Evolutionary conservation across 192 early-diverging fungal genomes (phyloP), one percentile per base, ranked within the genome.

Genomic region (Allomyces macrogynus): DNA sequence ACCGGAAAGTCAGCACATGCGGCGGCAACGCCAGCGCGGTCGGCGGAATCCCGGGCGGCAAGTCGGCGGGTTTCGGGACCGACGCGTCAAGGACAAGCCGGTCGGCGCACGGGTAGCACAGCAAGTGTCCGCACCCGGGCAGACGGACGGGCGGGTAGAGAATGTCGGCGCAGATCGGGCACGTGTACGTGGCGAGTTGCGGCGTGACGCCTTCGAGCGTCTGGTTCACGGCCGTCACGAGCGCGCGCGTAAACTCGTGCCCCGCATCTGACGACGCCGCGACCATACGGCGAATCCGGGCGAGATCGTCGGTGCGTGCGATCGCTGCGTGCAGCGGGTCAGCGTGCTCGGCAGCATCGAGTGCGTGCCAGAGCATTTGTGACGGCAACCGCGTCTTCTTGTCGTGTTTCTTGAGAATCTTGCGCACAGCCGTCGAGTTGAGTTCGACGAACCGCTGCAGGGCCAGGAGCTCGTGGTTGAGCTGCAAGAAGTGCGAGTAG

Each of bases 331-430:
- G 49, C 49, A 57, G 3, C 49, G 49, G 49, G 7, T 40, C 49
- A 3, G 20, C 49, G 3, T 57, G 49, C 49, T n/a, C 16, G 3
- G 16, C 49, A n/a, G 20, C 49, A 57, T 57, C 49, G 3, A 57
- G 49, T n/a, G 12, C 16, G 4, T n/a, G 49, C 49, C 49, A 57
- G 16, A n/a, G 16, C 16, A 20, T n/a, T n/a, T 20, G 49, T 10
- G 49, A 57, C 49, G 49, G 49, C 49, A 57, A n/a, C 49, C 49
- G 49, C 16, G 49, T 57, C 49, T 57, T 57, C 20, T 57, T 57
- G 49, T 57, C 49, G 49, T 57, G 49, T n/a, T 57, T 57, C 49
- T 57, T 57, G 16, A 57, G 49, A n/a, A 57, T 57, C 49, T 57
- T 57, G 16, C 49, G 49, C 49, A 57, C 49, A 3, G 49, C 49